Evolutionary conservation across 2,329 filamentous ascomycete species (phyloP).

Genomic region (Tolypocladium endophyticum): DNA sequence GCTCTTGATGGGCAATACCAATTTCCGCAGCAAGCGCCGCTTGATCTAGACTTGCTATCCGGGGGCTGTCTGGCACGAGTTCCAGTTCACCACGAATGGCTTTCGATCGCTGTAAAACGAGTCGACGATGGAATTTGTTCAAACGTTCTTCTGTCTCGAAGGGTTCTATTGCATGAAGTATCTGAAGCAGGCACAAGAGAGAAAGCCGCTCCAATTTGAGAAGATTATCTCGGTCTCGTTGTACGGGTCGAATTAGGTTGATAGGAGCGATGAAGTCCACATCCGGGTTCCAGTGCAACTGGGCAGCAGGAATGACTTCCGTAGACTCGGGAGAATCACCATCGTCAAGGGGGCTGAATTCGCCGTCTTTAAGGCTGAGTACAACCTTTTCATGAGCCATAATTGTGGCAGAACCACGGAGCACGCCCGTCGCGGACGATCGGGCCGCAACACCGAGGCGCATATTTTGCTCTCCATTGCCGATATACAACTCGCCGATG

Average conservation of each 20-base stretch:
- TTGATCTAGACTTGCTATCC: background rate
- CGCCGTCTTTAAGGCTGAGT: background rate
- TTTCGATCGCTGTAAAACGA: background rate
- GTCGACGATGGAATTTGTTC: background rate
- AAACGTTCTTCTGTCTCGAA: background rate
- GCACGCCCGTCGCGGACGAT: background rate
- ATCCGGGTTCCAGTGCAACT: conserved; percentile 2
- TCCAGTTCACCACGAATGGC: background rate
- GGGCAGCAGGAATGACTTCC: background rate
- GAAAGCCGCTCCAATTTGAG: background rate
- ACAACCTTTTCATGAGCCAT: background rate
- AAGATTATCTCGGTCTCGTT: background rate
- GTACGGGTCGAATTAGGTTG: background rate
- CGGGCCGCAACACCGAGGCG: background rate
- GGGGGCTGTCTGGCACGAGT: background rate
- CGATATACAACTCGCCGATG: background rate
- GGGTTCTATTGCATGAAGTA: background rate
- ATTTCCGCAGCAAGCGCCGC: background rate
- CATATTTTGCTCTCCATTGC: background rate
- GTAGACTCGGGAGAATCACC: background rate
- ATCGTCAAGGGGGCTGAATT: background rate
- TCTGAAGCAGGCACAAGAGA: background rate
- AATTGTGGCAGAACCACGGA: background rate
- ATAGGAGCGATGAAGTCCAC: conserved; percentile 1
- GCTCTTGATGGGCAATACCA: background rate